Evolutionary conservation across 352 stramenopile species (phyloP).

Genomic region (Plasmopara muralis): DNA sequence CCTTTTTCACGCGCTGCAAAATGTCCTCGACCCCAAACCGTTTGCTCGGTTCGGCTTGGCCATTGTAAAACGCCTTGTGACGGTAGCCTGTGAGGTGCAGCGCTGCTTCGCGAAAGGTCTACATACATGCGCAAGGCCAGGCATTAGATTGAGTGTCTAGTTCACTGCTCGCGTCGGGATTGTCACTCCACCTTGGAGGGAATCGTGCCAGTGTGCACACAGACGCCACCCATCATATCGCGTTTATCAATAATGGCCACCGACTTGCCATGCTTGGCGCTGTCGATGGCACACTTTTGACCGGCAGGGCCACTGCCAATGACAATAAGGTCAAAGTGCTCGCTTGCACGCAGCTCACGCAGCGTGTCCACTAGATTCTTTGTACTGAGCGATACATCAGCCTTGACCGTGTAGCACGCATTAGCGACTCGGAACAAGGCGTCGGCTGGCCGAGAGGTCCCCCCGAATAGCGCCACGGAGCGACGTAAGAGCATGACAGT

Average conservation of each 20-base stretch:
- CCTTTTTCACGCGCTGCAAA: slow-evolving; percentile 67
- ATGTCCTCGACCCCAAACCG: slow-evolving; percentile 77
- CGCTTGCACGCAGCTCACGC: slow-evolving; percentile 72
- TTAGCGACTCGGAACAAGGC: slow-evolving; percentile 3
- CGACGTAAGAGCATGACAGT: slow-evolving; percentile 17
- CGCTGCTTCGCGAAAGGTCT: slow-evolving; percentile 87
- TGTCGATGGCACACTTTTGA: slow-evolving; percentile 83
- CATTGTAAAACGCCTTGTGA: slow-evolving; percentile 75
- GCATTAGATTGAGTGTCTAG: too few relatives aligned
- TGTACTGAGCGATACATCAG: slow-evolving; percentile 1
- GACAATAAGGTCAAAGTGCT: slow-evolving; percentile 85
- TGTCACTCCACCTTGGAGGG: slow-evolving; percentile 88
- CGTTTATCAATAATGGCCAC: slow-evolving; percentile 80
- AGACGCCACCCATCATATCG: slow-evolving; percentile 56
- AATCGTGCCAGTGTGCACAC: slow-evolving; percentile 82
- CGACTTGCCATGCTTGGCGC: slow-evolving; percentile 68
- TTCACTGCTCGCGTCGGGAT: slow-evolving; percentile 81
- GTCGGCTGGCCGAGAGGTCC: slow-evolving; percentile 3
- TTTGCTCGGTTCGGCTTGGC: slow-evolving; percentile 81
- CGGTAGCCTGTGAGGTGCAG: slow-evolving; percentile 85
- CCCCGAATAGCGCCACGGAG: slow-evolving; percentile 13
- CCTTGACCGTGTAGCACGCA: slow-evolving; percentile 10
- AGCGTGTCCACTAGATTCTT: slow-evolving; percentile 57
- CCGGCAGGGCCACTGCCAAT: slow-evolving; percentile 82
- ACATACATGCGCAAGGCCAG: too few relatives aligned